phyloP scores from a whole-genome alignment of 2,329 filamentous ascomycete species.

The Epichloe gansuensis region DNA sequence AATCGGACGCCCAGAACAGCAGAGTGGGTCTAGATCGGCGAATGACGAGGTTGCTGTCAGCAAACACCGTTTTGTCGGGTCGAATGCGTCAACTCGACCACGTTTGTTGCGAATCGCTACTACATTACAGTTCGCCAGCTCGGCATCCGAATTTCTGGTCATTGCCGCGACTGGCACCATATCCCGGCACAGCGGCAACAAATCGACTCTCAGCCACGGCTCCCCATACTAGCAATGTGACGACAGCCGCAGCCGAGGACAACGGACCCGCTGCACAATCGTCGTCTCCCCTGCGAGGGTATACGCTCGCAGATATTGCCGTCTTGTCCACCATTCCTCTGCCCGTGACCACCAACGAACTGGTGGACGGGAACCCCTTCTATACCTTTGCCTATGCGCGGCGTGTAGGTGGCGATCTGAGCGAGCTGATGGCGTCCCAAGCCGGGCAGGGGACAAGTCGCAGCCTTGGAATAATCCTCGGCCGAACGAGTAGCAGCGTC shows the following conservation, averaged over 20 bases:
- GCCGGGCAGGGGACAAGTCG: slow-evolving; percentile 12
- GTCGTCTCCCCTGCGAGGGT: slow-evolving; percentile 17
- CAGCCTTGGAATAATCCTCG: slow-evolving; percentile 10
- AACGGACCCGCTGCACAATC: slow-evolving; percentile 7
- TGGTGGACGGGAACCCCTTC: slow-evolving; percentile 20
- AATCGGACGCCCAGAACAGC: slow-evolving; percentile 24
- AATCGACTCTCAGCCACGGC: neutral
- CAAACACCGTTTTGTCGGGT: slow-evolving; percentile 20
- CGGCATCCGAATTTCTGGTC: slow-evolving; percentile 3
- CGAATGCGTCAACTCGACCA: slow-evolving; percentile 19
- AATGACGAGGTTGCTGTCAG: slow-evolving; percentile 21
- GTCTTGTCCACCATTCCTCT: slow-evolving; percentile 21
- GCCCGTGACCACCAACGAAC: slow-evolving; percentile 18
- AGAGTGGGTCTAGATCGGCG: slow-evolving; percentile 22
- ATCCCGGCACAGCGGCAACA: slow-evolving; percentile 2
- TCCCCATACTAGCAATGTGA: neutral
- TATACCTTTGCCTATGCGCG: slow-evolving; percentile 19
- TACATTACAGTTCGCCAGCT: slow-evolving; percentile 7
- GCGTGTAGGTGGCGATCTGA: slow-evolving; percentile 17
- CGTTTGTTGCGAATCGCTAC: slow-evolving; percentile 9
- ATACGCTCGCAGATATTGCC: slow-evolving; percentile 20
- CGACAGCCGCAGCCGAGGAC: neutral
- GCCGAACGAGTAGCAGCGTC: slow-evolving; percentile 4
- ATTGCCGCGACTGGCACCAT: slow-evolving; percentile 6
- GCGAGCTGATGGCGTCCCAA: slow-evolving; percentile 13